phyloP scores from a whole-genome alignment of 2,329 filamentous ascomycete genomes.

The Colletotrichum sublineola region DNA sequence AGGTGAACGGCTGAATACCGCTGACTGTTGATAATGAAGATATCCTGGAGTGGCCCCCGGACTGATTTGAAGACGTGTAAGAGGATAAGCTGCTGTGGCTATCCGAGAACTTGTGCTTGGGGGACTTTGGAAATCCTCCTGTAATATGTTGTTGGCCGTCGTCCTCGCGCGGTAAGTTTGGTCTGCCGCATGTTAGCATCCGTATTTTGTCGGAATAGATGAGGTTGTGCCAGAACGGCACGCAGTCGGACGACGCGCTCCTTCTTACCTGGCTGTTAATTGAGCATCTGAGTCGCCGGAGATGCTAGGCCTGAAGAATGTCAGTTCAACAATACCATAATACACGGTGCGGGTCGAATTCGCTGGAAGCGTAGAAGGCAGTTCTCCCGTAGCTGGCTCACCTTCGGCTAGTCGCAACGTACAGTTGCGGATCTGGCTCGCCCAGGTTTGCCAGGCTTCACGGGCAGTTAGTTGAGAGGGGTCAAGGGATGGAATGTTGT shows the following conservation, averaged over 20 bases:
- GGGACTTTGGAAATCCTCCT: slow-evolving; percentile 42
- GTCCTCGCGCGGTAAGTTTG: slow-evolving; percentile 41
- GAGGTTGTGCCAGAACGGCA: neutral
- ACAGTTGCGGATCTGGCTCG: slow-evolving; percentile 24
- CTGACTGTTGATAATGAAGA: slow-evolving; percentile 67
- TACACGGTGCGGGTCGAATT: neutral
- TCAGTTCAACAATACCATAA: neutral
- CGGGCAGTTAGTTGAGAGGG: neutral
- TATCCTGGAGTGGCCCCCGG: slow-evolving; percentile 64
- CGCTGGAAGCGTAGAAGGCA: too few relatives aligned
- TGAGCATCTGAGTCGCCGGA: slow-evolving; percentile 40
- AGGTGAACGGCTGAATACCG: slow-evolving; percentile 53
- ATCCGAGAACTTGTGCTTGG: slow-evolving; percentile 61
- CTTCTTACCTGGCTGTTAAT: slow-evolving; percentile 43
- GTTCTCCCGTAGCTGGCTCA: slow-evolving; percentile 8
- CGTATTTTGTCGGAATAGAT: neutral
- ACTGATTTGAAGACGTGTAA: slow-evolving; percentile 61
- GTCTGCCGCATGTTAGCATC: slow-evolving; percentile 44
- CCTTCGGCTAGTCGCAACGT: slow-evolving; percentile 21
- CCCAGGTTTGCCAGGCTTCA: slow-evolving; percentile 22
- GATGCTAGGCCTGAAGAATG: slow-evolving; percentile 20
- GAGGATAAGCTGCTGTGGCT: slow-evolving; percentile 67
- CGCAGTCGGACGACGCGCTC: neutral
- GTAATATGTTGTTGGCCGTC: slow-evolving; percentile 39
- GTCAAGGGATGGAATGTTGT: neutral